Percentiles rank a stretch among this genome's conserved stretches.
Conservation (phyloP, 2,329 filamentous ascomycete genomes). For the Alternaria gansuensis region DNA sequence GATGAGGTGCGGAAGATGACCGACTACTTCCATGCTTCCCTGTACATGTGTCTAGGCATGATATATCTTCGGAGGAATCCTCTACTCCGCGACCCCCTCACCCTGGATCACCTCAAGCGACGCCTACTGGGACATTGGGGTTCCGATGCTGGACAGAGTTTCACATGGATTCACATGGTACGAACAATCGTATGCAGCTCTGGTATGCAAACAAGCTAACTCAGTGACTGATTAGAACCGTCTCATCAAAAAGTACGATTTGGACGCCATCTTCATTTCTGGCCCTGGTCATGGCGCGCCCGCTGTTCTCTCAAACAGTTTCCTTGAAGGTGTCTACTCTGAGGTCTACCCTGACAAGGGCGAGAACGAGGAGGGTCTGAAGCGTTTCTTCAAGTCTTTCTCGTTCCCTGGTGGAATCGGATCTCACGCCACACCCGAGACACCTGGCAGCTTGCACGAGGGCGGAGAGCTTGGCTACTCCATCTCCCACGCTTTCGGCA, state of each 20-base stretch:
- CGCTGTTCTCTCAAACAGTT: constrained; percentile 77
- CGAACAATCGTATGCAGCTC: not conserved
- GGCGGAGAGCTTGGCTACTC: constrained; percentile 85
- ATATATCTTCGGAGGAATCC: constrained; percentile 80
- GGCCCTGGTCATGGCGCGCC: constrained; percentile 82
- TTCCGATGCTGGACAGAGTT: constrained; percentile 80
- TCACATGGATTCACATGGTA: constrained; percentile 79
- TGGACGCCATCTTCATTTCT: constrained; percentile 76
- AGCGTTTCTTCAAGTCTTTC: constrained; percentile 82
- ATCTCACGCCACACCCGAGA: constrained; percentile 80
- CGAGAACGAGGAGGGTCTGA: constrained; percentile 73
- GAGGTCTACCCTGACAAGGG: constrained; percentile 80
- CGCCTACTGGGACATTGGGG: constrained; percentile 81
- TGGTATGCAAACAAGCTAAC: not conserved
- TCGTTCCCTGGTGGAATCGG: constrained; percentile 83
- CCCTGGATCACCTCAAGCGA: constrained; percentile 74
- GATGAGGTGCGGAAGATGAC: constrained; percentile 75
- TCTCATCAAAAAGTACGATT: constrained; percentile 80
- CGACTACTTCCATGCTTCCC: constrained; percentile 76
- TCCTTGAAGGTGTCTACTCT: constrained; percentile 79
- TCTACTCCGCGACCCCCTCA: constrained; percentile 73
- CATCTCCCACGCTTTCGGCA: constrained; percentile 79
- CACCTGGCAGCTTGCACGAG: constrained; percentile 78
- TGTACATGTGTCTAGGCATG: constrained; percentile 82
- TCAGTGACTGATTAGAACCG: constrained; percentile 61